phyloP scores from a whole-genome alignment of 768 basidiomycete species.

The Tulasnella sp. region DNA sequence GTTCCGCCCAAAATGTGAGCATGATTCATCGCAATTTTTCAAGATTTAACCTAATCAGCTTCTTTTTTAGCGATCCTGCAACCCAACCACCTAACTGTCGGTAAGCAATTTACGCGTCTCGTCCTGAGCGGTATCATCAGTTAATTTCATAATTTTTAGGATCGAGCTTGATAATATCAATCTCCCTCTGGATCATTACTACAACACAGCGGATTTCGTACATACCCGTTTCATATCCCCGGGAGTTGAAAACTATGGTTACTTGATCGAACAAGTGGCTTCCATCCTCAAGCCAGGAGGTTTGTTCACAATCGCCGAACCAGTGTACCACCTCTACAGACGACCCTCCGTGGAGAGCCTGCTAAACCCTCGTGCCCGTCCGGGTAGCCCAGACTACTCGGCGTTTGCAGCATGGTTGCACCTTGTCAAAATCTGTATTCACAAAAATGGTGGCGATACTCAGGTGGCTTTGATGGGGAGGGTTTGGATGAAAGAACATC shows the following conservation, averaged over 20 bases:
- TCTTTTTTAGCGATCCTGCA: neutral
- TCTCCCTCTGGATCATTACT: slow-evolving; percentile 9
- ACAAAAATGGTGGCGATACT: slow-evolving; percentile 2
- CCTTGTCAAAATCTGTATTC: neutral
- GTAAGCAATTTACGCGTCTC: too few relatives aligned
- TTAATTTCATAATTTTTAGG: neutral
- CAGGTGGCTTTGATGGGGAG: slow-evolving; percentile 2
- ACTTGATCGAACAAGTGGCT: neutral
- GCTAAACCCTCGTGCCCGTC: neutral
- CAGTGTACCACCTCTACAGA: slow-evolving; percentile 6
- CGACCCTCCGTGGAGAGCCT: neutral
- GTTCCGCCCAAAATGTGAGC: neutral
- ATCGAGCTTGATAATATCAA: slow-evolving; percentile 14
- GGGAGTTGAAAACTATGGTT: slow-evolving; percentile 6
- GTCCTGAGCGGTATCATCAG: too few relatives aligned
- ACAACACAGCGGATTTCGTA: slow-evolving; percentile 2
- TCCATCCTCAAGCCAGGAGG: neutral
- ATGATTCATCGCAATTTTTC: slow-evolving; percentile 3
- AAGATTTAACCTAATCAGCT: neutral
- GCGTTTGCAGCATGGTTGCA: neutral
- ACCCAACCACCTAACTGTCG: neutral
- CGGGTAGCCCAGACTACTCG: neutral
- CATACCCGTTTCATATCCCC: slow-evolving; percentile 9
- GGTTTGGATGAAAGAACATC: slow-evolving; percentile 6
- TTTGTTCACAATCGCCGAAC: slow-evolving; percentile 2